Conservation (phyloP, 176 grass and related monocot species). For the Cenchrus americanus region DNA sequence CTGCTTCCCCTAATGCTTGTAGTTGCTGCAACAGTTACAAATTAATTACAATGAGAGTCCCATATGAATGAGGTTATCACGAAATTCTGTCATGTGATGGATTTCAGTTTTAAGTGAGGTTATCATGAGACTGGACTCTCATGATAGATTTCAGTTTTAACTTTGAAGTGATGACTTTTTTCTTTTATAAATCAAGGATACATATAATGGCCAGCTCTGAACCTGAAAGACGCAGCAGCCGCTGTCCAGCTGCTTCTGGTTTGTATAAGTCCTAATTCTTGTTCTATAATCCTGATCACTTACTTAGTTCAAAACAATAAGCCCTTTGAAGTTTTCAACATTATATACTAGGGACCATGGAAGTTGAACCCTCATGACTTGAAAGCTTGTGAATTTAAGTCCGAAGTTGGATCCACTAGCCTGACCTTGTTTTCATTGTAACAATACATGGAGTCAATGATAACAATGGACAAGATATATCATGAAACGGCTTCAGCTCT, state of each 20-base stretch:
- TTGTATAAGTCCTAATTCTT: slow-evolving; percentile 16
- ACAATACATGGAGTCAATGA: neutral
- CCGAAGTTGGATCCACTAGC: neutral
- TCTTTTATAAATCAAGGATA: neutral
- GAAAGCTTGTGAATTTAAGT: neutral
- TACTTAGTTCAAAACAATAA: neutral
- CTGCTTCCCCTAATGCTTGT: slow-evolving; percentile 71
- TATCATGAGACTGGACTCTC: too few species aligned
- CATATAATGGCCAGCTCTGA: neutral
- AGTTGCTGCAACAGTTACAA: slow-evolving; percentile 63
- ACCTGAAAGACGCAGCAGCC: slow-evolving; percentile 2
- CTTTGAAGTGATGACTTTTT: neutral
- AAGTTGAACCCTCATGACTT: neutral
- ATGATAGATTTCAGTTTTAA: slow-evolving; percentile 8
- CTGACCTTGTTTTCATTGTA: too few species aligned
- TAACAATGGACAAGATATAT: neutral
- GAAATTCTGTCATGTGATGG: slow-evolving; percentile 4
- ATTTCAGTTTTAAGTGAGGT: neutral
- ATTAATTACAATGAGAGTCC: slow-evolving; percentile 13
- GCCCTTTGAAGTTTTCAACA: neutral
- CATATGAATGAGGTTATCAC: neutral
- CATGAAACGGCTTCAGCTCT: neutral
- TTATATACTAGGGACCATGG: neutral
- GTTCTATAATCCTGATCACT: neutral
- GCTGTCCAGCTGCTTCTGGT: neutral